Evolutionary conservation across 257 asterid genomes (phyloP), one percentile per base, ranked within the genome.

Genomic region (Scutellaria galericulata): DNA sequence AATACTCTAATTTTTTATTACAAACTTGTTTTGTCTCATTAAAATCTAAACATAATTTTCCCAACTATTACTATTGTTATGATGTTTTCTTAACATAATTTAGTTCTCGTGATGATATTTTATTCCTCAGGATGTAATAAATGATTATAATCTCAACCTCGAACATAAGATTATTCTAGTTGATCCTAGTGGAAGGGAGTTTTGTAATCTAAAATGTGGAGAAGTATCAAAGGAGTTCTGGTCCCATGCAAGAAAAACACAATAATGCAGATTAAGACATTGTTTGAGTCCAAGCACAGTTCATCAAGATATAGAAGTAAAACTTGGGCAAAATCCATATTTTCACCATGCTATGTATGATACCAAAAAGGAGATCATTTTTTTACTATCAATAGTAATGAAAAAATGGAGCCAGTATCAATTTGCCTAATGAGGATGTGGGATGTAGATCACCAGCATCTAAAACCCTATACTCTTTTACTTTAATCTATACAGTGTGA

Each of bases 401-500:
- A 41, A 78, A 80, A 59, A 73, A 77, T 48, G 76, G 57, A 22
- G 73, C 63, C 63, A 58, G 75, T 62, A 61, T 59, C 40, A 50
- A 7, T 59, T 64, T 55, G 64, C 60, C 54, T 47, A 56, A 41
- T 45, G 80, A 64, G 66, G 72, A 64, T 40, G 40, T 35, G 58
- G 66, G 72, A 64, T 40, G 40, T 35, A 61, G 42, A 59, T 72
- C 57, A 74, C 80, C 78, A 71, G 76, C 71, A 14, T 71, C 75
- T 56, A 67, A 67, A 67, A 66, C 66, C 62, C 41, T 50, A 15
- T 55, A 73, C 2, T 35, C 27, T 14, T 39, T 70, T 37, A 27
- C 58, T 35, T 59, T 70, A 22, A 61, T 64, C 83, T 86, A 90
- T 82, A 89, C 88, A 80, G 52, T 84, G 78, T 89, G 89, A 67